A percentile compares a stretch with the other conserved stretches of the same genome.
phyloP scores from a whole-genome alignment of 2,329 filamentous ascomycete genomes.

The Scedosporium boydii region DNA sequence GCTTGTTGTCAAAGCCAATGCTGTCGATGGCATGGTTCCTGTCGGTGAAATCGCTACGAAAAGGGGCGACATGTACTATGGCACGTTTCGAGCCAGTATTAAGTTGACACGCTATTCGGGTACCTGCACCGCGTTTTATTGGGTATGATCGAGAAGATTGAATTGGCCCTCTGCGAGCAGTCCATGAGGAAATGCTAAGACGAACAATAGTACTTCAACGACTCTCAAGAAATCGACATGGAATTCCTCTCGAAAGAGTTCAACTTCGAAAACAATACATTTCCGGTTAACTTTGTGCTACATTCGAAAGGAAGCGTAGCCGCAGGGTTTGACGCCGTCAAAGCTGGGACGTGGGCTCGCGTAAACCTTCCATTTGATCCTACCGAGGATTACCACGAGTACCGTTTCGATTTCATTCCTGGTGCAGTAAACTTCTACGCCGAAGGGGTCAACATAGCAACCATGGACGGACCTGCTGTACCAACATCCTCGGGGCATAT shows the following conservation, averaged over 20 bases:
- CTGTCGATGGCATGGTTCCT: slow-evolving; percentile 42
- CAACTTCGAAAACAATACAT: slow-evolving; percentile 35
- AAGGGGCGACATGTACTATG: slow-evolving; percentile 55
- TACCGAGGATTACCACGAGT: slow-evolving; percentile 60
- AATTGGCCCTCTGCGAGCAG: no score
- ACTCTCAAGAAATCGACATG: slow-evolving; percentile 73
- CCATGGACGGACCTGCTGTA: slow-evolving; percentile 46
- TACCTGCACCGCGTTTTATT: slow-evolving; percentile 73
- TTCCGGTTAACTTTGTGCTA: slow-evolving; percentile 63
- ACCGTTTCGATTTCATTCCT: slow-evolving; percentile 65
- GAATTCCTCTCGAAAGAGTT: slow-evolving; percentile 66
- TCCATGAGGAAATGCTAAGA: not conserved
- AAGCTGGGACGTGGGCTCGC: slow-evolving; percentile 47
- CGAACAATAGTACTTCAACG: slow-evolving; percentile 56
- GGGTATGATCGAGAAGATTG: slow-evolving; percentile 38
- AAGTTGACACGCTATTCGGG: slow-evolving; percentile 51
- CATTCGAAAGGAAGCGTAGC: slow-evolving; percentile 53
- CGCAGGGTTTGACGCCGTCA: slow-evolving; percentile 52
- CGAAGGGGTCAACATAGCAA: slow-evolving; percentile 47
- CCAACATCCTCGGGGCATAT: slow-evolving; percentile 55
- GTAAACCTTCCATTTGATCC: slow-evolving; percentile 58
- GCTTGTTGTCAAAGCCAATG: slow-evolving; percentile 40
- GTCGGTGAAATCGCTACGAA: slow-evolving; percentile 55
- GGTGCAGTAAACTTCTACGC: slow-evolving; percentile 58
- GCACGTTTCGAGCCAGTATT: slow-evolving; percentile 60